Evolutionary conservation across 495 filamentous ascomycete genomes (phyloP).

Genomic region (Lasiosphaeria ovina): DNA sequence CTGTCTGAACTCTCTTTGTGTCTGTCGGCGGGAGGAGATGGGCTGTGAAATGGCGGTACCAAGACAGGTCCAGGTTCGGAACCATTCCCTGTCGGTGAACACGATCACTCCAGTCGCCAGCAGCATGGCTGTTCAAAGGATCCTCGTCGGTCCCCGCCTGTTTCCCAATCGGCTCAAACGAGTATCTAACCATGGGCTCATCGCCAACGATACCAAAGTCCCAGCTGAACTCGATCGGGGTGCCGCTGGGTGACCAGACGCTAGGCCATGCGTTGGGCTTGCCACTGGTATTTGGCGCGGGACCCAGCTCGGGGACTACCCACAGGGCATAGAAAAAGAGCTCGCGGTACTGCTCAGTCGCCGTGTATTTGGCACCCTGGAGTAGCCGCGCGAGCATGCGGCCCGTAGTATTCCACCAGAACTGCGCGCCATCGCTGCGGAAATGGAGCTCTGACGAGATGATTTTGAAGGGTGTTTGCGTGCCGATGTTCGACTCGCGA

Average conservation of each 20-base stretch:
- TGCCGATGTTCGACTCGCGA: no score
- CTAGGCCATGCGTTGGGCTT: not conserved
- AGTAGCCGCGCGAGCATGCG: not conserved
- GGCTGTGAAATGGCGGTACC: not conserved
- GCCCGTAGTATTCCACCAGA: constrained; percentile 1
- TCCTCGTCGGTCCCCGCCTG: not conserved
- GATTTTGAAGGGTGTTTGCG: no score
- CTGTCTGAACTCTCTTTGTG: not conserved
- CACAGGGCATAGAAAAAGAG: not conserved
- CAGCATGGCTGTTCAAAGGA: not conserved
- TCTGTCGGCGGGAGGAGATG: not conserved
- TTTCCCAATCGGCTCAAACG: not conserved
- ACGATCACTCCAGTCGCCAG: not conserved
- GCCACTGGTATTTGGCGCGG: not conserved
- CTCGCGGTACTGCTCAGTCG: not conserved
- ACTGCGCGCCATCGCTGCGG: not conserved
- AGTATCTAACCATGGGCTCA: not conserved
- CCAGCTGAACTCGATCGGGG: not conserved
- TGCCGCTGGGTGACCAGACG: not conserved
- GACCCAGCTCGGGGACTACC: not conserved
- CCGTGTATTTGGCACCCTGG: not conserved
- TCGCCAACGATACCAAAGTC: constrained; percentile 2
- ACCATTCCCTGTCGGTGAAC: not conserved
- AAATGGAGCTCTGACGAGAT: not conserved
- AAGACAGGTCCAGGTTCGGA: not conserved